Evolutionary conservation across 176 grass and related monocot genomes (phyloP).

Genomic region (Elaeis guineensis): DNA sequence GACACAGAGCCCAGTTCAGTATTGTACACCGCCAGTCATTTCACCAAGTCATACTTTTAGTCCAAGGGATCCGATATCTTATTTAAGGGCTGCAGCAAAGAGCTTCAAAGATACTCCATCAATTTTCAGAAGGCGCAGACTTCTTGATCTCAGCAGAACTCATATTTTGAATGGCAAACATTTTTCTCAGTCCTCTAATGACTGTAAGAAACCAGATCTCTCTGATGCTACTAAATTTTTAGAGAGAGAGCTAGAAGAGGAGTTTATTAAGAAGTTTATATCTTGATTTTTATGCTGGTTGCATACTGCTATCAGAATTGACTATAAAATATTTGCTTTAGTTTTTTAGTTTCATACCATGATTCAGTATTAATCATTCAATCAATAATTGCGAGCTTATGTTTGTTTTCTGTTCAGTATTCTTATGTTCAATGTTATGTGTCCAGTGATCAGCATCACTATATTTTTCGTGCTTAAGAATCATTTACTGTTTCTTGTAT

Average conservation of each 20-base stretch:
- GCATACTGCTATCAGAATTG: not conserved
- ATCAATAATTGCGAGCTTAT: too few relatives aligned
- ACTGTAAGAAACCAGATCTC: not conserved
- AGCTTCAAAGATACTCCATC: conserved; percentile 10
- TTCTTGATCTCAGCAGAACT: not conserved
- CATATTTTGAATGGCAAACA: not conserved
- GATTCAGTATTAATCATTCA: too few relatives aligned
- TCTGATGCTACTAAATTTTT: not conserved
- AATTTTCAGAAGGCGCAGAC: conserved; percentile 7
- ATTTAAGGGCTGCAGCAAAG: conserved; percentile 5
- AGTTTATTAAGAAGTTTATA: not conserved
- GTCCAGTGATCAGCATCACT: too few relatives aligned
- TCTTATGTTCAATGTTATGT: too few relatives aligned
- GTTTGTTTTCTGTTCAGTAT: too few relatives aligned
- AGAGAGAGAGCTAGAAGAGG: not conserved
- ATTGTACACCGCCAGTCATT: not conserved
- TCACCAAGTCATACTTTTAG: not conserved
- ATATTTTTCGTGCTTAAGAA: too few relatives aligned
- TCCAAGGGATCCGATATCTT: not conserved
- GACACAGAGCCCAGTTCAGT: not conserved
- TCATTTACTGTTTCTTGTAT: too few relatives aligned
- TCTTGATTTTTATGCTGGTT: not conserved
- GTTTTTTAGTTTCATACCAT: too few relatives aligned
- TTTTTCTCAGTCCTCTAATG: not conserved
- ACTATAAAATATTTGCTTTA: too few relatives aligned